phyloP scores from a whole-genome alignment of 768 basidiomycete genomes.

The Russula foetens region DNA sequence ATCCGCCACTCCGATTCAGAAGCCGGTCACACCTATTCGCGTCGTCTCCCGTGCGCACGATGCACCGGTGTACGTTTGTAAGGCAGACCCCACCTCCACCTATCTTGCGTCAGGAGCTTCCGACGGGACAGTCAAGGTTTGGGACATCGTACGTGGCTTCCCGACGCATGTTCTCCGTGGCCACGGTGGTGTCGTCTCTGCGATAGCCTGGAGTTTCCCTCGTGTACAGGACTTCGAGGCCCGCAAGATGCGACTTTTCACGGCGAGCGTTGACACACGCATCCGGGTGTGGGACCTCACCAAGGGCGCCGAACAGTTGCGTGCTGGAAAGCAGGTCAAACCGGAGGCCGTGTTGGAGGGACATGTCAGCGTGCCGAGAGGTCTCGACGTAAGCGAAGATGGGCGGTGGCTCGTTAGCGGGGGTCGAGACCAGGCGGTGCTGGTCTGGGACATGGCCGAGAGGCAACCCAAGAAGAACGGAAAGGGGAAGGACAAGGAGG shows the following conservation, averaged over 20 bases:
- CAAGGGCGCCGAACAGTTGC: constrained; percentile 40
- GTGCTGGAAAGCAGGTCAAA: constrained; percentile 47
- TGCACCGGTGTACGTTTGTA: constrained; percentile 88
- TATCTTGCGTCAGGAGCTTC: constrained; percentile 94
- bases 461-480: constrained; percentile 29
- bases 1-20: constrained; percentile 33
- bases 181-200: constrained; percentile 95
- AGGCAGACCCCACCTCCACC: constrained; percentile 74
- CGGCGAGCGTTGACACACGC: constrained; percentile 86
- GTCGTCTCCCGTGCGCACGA: constrained; percentile 82
- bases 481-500: constrained; percentile 42
- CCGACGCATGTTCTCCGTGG: constrained; percentile 94
- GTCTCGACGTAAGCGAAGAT: constrained; percentile 75
- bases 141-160: constrained; percentile 82
- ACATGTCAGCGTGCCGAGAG: constrained; percentile 90
- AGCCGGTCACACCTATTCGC: constrained; percentile 59
- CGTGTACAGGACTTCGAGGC: constrained; percentile 34
- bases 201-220: constrained; percentile 77
- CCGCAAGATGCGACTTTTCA: constrained; percentile 70
- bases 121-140: constrained; percentile 95
- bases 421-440: constrained; percentile 85
- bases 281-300: constrained; percentile 89
- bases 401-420: constrained; percentile 88
- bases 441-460: constrained; percentile 77
- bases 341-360: constrained; percentile 84